Percentiles rank a stretch among this genome's conserved stretches.
These are phyloP conservation scores for Reutealis trisperma DNA, from an alignment of 345 rosid species.

Conservation along the genomic window DNA sequence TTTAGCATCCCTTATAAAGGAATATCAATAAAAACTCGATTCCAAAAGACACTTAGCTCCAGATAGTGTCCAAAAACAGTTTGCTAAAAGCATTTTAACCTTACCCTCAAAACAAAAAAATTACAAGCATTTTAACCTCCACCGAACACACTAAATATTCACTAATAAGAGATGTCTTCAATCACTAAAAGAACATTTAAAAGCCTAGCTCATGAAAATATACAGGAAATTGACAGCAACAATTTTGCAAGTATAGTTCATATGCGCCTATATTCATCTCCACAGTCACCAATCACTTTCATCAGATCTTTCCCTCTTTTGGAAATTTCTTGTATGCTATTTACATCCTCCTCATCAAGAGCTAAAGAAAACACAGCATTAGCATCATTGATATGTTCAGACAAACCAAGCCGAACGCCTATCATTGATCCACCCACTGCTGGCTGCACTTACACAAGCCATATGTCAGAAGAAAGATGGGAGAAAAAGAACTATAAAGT, in stretches of 20 bases:
- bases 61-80: no score
- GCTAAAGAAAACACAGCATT: conserved; percentile 69
- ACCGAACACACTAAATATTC: no score
- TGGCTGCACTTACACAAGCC: conserved; percentile 45
- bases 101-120: no score
- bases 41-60: no score
- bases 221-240: neutral
- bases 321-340: conserved; percentile 61
- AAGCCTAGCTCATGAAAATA: no score
- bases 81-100: no score
- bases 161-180: no score
- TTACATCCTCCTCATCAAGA: conserved; percentile 77
- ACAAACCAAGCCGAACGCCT: conserved; percentile 83
- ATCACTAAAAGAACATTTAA: no score
- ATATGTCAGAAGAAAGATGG: neutral
- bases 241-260: conserved; percentile 19
- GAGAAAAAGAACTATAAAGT: neutral
- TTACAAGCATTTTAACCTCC: no score
- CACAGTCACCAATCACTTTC: conserved; percentile 89
- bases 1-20: no score
- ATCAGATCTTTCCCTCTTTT: conserved; percentile 70
- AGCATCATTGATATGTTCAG: conserved; percentile 73
- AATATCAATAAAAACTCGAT: no score
- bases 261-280: conserved; percentile 77
- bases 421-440: conserved; percentile 94